phyloP scores from a whole-genome alignment of 345 rosid genomes.

The Atalantia buxifolia region DNA sequence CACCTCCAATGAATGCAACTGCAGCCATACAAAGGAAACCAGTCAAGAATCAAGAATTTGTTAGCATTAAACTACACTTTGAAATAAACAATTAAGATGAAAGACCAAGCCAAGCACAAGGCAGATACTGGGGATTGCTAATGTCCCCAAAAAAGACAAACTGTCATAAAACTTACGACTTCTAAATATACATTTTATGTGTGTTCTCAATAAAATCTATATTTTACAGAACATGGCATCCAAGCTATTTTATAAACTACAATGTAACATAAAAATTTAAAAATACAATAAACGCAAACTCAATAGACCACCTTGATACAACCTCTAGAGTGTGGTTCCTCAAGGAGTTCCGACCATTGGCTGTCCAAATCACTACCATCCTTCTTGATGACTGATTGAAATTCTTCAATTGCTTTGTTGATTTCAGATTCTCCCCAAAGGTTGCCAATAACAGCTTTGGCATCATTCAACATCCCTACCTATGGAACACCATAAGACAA shows the following conservation, averaged over 20 bases:
- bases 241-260: neutral
- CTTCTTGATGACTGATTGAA: constrained; percentile 50
- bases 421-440: constrained; percentile 73
- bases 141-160: neutral
- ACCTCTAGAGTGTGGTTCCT: constrained; percentile 82
- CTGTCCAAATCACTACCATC: constrained; percentile 50
- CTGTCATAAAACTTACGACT: neutral
- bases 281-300: neutral
- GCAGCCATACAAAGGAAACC: constrained; percentile 30
- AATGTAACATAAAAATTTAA: neutral
- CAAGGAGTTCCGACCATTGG: constrained; percentile 67
- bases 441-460: constrained; percentile 45
- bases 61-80: neutral
- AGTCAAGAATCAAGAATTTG: neutral
- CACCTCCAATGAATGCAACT: constrained; percentile 70
- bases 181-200: neutral
- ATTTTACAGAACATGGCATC: neutral
- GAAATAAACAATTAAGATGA: neutral
- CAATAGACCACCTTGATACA: constrained; percentile 43
- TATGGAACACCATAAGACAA: constrained; percentile 16
- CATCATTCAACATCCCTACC: constrained; percentile 64
- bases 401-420: constrained; percentile 50
- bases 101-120: neutral
- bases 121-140: neutral
- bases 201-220: neutral